Evolutionary conservation across 1,284 basidiomycete genomes (phyloP).

Genomic region (Sanghuangporus sanghuang): DNA sequence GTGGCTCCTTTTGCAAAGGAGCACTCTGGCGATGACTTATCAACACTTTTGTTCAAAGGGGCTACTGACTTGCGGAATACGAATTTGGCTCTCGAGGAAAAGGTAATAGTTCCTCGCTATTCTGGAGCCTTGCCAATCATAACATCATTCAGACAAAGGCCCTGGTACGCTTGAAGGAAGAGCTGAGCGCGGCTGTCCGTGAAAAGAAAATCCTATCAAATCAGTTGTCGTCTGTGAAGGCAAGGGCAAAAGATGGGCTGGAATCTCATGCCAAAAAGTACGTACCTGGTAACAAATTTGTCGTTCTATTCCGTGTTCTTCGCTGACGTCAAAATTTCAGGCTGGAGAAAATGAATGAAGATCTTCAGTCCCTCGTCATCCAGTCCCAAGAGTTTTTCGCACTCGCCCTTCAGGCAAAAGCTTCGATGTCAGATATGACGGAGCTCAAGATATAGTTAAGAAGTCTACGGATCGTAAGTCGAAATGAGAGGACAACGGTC

Average conservation of each 20-base stretch:
- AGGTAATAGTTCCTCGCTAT: background rate
- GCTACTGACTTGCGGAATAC: slow-evolving; percentile 16
- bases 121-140: background rate
- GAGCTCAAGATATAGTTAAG: background rate
- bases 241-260: slow-evolving; percentile 6
- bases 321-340: background rate
- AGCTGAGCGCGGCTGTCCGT: background rate
- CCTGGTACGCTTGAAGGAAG: slow-evolving; percentile 1
- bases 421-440: background rate
- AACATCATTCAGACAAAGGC: slow-evolving; percentile 5
- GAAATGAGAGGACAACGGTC: background rate
- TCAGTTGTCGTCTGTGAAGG: slow-evolving; percentile 1
- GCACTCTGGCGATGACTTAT: slow-evolving; percentile 9
- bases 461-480: slow-evolving; percentile 12
- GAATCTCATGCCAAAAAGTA: slow-evolving; percentile 11
- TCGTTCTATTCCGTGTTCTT: background rate
- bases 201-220: slow-evolving; percentile 7
- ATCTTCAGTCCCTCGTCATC: slow-evolving; percentile 3
- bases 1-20: background rate
- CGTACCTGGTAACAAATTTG: background rate
- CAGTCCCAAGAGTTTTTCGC: slow-evolving; percentile 4
- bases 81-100: slow-evolving; percentile 12
- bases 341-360: background rate
- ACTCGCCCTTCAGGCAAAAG: background rate
- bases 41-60: slow-evolving; percentile 13